Evolutionary conservation across 106 monocot genomes (phyloP), one percentile per base, ranked within the genome.

Genomic region (Phalaenopsis equestris): DNA sequence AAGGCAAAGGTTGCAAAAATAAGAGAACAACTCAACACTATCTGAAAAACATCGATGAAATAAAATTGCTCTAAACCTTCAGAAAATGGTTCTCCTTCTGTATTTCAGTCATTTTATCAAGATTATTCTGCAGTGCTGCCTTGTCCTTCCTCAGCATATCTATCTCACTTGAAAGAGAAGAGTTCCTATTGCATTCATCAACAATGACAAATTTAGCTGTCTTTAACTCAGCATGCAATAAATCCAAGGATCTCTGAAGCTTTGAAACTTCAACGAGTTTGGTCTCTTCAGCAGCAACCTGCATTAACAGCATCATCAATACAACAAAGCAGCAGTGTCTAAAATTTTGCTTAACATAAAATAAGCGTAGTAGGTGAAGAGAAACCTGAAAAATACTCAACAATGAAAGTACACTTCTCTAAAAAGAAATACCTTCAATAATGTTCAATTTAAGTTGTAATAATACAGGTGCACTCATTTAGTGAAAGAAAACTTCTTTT

Each of bases 221-320:
- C 67, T 83, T 75, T 49, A 91, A 84, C 41, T 93, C 94, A 78
- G 78, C 72, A 74, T 76, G 85, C 68, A 85, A 85, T 72, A 67
- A 82, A 64, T 86, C 87, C 61, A 99, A 73, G 45, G 79, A 73
- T 81, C 88, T 89, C 48, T 94, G 85, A 86, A 94, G 91, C 82
- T 94, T 93, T 43, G 77, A 79, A 74, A 99, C 83, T 85, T 99
- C 91, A 8, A 73, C 30, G 2, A 41, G 52, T 78, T 90, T 99
- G 36, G 88, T 84, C 68, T 93, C 98, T 86, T 99, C 98, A 87
- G 76, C 82, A 41, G 88, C 82, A 73, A 82, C 80, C 98, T 99
- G 87, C 67, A 84, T 48, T 42, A 70, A 11, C 39, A 9, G 38
- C 9, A 70, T 39, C 12, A 70, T 9, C 7, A 70, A 39, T 52